Base-by-base conservation (phyloP, 2,329 filamentous ascomycete species). In the Penicillium crustosum region DNA sequence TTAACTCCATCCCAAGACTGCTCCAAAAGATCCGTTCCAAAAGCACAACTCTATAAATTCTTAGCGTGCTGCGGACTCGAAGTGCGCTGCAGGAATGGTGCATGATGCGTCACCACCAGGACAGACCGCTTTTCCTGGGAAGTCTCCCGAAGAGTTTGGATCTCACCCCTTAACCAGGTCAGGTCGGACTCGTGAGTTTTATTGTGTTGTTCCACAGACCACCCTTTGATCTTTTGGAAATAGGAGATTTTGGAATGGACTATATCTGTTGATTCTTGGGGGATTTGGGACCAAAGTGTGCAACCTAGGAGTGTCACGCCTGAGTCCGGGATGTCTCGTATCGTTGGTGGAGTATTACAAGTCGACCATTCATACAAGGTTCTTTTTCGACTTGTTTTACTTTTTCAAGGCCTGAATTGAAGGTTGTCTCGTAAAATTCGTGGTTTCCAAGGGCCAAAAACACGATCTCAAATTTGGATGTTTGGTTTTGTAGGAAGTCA, bases 31-130 rank as follows among this genome's bases (percentile, higher is more conserved):
- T 86, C 81, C 0, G 82, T 85, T 5, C 78, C 80, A 67, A 85
- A 87, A 0, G 79, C 83, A 8, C 75, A 75, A 2, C 71, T 75
- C 75, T 79, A 81, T 0, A 79, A 77, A 23, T 76, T 82, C 17
- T 74, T 68, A 3, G 73, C 64, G 49, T 87, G 73, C 60, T 80
- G 75, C 0, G 83, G 83, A 2, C 75, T 74, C 0, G 83, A 81
- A 2, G 81, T 80, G 7, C 76, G 77, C 44, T 76, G 60, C 0
- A 82, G 61, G n/a, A 74, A 80, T 1, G 84, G 84, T 2, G 83
- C 82, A 64, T 87, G 84, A 53, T 86, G 83, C 0, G 83, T 86
- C 0, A 81, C 77, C 0, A 87, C 77, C 0, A 87, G 57, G 6
- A 85, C 62, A 33, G 60, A 55, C 23, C 45, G 23, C 17, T 39